Percentiles rank a stretch among this genome's conserved stretches.
Evolutionary conservation across 805 yeast genomes (phyloP).

Genomic region (Barnettozyma populi): DNA sequence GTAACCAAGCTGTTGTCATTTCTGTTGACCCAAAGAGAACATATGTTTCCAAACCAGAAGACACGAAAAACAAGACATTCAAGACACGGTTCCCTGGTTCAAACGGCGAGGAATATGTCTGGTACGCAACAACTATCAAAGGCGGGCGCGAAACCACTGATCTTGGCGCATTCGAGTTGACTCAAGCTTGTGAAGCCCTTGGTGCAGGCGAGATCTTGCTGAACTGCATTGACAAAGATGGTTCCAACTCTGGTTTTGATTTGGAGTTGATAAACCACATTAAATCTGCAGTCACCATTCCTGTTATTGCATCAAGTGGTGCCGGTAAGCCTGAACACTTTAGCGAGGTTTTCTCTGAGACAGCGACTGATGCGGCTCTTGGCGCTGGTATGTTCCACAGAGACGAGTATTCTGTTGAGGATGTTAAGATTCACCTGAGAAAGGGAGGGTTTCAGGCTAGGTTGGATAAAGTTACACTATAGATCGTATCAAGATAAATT

Average conservation of each 20-base stretch:
- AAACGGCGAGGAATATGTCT: constrained; percentile 82
- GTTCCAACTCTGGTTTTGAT: constrained; percentile 92
- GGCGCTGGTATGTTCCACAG: constrained; percentile 99
- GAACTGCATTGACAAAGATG: constrained; percentile 96
- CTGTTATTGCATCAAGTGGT: constrained; percentile 96
- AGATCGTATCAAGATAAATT: neutral
- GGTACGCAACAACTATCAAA: constrained; percentile 93
- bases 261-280: constrained; percentile 77
- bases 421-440: constrained; percentile 68
- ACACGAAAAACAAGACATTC: constrained; percentile 58
- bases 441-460: constrained; percentile 67
- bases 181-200: constrained; percentile 79
- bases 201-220: constrained; percentile 96
- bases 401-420: constrained; percentile 81
- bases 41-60: constrained; percentile 59
- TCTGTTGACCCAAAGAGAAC: constrained; percentile 96
- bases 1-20: constrained; percentile 95
- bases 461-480: constrained; percentile 36
- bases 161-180: constrained; percentile 86
- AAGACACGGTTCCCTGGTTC: constrained; percentile 70
- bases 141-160: constrained; percentile 94
- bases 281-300: constrained; percentile 72
- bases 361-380: constrained; percentile 90
- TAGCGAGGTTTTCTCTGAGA: constrained; percentile 75
- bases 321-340: constrained; percentile 95